Conservation (phyloP, 495 filamentous ascomycete species). For the Lophiostoma macrostomum region DNA sequence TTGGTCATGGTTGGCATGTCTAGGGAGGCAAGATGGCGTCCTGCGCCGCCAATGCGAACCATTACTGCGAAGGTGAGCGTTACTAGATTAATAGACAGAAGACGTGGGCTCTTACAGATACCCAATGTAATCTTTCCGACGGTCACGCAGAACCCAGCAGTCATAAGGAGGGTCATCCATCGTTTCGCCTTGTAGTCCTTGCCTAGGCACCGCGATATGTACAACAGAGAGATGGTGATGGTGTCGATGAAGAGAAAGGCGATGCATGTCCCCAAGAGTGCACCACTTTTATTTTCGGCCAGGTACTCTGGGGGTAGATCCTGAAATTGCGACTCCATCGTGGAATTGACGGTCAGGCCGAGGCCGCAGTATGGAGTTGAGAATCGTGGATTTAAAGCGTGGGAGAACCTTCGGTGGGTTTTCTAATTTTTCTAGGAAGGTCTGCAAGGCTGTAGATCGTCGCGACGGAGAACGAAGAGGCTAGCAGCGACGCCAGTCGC, state of each 20-base stretch:
- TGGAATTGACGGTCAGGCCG: background rate
- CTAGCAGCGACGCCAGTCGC: too few species aligned
- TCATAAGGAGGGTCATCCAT: conserved; percentile 16
- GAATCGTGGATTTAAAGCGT: too few species aligned
- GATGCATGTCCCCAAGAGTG: conserved; percentile 12
- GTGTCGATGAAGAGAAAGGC: conserved; percentile 13
- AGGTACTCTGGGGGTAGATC: background rate
- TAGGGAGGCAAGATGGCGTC: conserved; percentile 5
- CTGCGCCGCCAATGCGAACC: conserved; percentile 14
- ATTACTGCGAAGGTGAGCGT: conserved; percentile 7
- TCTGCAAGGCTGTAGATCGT: too few species aligned
- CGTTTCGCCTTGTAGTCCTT: background rate
- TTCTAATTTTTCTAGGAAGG: too few species aligned
- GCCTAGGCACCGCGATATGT: conserved; percentile 2
- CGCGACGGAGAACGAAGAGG: too few species aligned
- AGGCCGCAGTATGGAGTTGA: too few species aligned
- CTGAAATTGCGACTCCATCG: background rate
- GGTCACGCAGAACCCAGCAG: conserved; percentile 2
- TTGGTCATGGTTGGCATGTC: background rate
- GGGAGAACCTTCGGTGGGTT: too few species aligned
- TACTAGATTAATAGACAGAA: background rate
- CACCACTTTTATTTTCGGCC: background rate
- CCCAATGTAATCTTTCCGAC: conserved; percentile 7
- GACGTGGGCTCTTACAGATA: conserved; percentile 1
- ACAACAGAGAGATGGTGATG: conserved; percentile 8